Conservation (phyloP, 331 rosid species). For the Quercus lobata region DNA sequence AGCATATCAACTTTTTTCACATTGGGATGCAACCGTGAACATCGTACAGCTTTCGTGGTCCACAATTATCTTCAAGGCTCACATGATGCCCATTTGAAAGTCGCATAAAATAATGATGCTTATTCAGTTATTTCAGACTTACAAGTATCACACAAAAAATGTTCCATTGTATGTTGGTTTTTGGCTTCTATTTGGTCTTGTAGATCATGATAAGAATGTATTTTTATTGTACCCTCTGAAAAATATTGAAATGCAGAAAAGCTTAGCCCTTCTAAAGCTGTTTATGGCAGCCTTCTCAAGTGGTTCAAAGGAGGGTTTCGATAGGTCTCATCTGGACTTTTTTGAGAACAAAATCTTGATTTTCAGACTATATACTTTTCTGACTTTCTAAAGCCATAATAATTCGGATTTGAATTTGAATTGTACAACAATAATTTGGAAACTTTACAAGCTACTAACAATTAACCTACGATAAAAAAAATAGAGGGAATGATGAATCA, state of each 20-base stretch:
- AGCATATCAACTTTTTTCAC: constrained; percentile 18
- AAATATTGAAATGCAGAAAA: constrained; percentile 5
- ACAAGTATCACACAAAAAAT: not conserved
- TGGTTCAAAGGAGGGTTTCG: constrained; percentile 7
- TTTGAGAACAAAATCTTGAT: constrained; percentile 9
- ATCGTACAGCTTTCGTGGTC: constrained; percentile 26
- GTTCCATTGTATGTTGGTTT: not conserved
- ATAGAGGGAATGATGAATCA: not conserved
- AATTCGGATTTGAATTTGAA: no score
- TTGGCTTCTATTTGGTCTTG: constrained; percentile 10
- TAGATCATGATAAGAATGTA: not conserved
- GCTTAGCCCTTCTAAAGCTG: constrained; percentile 25
- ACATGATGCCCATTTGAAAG: constrained; percentile 26
- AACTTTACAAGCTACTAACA: no score
- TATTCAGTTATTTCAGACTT: not conserved
- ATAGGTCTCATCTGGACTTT: constrained; percentile 26
- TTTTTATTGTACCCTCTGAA: not conserved
- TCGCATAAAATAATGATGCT: not conserved
- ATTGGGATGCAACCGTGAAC: constrained; percentile 34
- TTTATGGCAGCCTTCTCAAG: constrained; percentile 35
- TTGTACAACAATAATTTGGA: no score
- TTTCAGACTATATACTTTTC: constrained; percentile 1
- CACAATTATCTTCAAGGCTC: constrained; percentile 23
- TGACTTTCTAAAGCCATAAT: not conserved
- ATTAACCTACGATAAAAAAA: not conserved